Conservation (phyloP, 192 early-diverging fungal genomes). For the Backusella parvicylindrica region DNA sequence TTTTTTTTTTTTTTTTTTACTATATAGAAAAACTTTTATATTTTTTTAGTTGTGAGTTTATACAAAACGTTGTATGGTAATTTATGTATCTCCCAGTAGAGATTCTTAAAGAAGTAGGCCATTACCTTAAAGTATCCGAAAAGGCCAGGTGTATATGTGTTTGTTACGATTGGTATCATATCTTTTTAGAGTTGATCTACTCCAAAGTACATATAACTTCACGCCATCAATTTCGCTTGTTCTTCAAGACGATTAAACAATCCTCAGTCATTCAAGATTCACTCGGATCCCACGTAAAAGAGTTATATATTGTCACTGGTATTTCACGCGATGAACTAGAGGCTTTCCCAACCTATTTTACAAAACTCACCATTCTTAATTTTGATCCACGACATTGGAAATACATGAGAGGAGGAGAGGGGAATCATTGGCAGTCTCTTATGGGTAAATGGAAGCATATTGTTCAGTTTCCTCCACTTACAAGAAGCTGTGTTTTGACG, state of each 20-base stretch:
- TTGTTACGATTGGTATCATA: slow-evolving; percentile 2
- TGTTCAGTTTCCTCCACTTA: not conserved
- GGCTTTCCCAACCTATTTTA: not conserved
- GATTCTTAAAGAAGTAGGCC: slow-evolving; percentile 10
- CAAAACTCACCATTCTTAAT: not conserved
- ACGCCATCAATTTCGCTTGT: not conserved
- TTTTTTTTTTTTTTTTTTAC: not conserved
- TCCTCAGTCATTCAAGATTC: not conserved
- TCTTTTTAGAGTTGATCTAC: slow-evolving; percentile 3
- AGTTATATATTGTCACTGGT: not conserved
- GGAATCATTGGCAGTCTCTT: not conserved
- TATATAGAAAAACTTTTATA: no score
- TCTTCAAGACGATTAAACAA: not conserved
- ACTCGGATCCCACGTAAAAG: not conserved
- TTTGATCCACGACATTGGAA: slow-evolving; percentile 11
- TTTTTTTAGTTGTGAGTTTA: not conserved
- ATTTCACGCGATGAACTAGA: slow-evolving; percentile 14
- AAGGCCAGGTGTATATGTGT: not conserved
- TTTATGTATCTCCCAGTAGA: slow-evolving; percentile 12
- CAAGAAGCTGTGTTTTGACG: not conserved
- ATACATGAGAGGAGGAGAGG: not conserved
- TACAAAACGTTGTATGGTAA: not conserved
- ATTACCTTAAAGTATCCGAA: not conserved
- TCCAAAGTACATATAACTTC: not conserved
- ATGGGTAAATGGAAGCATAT: not conserved